Conservation (phyloP, 2,329 filamentous ascomycete species). For the Diaporthe vexans region DNA sequence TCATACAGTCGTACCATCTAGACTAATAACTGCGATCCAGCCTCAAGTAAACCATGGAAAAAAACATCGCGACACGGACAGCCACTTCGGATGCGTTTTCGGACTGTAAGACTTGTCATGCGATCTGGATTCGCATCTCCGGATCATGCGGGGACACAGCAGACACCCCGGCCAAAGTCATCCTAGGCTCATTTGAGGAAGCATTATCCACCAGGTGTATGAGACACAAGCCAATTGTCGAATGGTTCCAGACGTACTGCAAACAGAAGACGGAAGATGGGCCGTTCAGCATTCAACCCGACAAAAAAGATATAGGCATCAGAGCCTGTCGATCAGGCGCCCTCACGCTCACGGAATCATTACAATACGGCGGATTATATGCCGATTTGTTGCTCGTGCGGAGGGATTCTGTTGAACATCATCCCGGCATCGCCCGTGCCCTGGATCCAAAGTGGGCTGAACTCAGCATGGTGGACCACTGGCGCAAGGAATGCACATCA, state of each 20-base stretch:
- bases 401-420: not conserved
- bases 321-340: not conserved
- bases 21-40: not conserved
- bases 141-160: no score
- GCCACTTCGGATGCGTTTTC: not conserved
- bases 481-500: not conserved
- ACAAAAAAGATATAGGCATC: not conserved
- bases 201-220: not conserved
- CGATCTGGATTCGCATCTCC: not conserved
- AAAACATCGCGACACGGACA: not conserved
- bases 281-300: no score
- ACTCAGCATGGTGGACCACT: not conserved
- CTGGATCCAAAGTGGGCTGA: not conserved
- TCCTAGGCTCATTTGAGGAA: not conserved
- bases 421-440: not conserved
- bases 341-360: not conserved
- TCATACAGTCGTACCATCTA: no score
- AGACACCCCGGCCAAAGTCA: no score
- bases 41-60: not conserved
- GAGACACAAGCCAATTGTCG: not conserved
- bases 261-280: not conserved
- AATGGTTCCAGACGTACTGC: slow-evolving; percentile 1
- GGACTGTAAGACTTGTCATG: not conserved
- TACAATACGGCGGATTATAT: fast-evolving
- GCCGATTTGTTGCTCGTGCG: not conserved